Percentiles rank a stretch among this genome's conserved stretches.
phyloP scores from a whole-genome alignment of 2,329 filamentous ascomycete species.

The Penicillium sp. region DNA sequence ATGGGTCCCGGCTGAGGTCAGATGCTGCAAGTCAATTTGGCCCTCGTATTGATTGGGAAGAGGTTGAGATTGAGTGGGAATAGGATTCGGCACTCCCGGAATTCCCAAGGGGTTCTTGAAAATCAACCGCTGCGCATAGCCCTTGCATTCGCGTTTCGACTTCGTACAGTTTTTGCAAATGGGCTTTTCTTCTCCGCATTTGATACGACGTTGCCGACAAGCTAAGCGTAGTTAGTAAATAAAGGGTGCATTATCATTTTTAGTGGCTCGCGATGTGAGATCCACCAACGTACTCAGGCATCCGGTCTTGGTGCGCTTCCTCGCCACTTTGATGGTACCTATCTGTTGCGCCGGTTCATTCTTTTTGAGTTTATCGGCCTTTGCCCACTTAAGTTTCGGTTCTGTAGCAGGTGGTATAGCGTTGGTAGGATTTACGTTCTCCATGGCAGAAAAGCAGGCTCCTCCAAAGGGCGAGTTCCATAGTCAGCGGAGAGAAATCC shows the following conservation, averaged over 20 bases:
- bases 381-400: conserved; percentile 12
- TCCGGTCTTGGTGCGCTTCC: conserved; percentile 86
- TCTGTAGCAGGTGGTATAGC: conserved; percentile 5
- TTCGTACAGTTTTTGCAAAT: conserved; percentile 54
- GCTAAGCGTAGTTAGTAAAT: conserved; percentile 55
- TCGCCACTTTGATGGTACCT: conserved; percentile 40
- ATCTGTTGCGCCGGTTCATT: conserved; percentile 24
- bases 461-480: conserved; percentile 17
- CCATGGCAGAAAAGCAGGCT: conserved; percentile 17
- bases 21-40: conserved; percentile 29
- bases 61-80: conserved; percentile 24
- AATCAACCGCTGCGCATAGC: conserved; percentile 47
- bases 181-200: conserved; percentile 82
- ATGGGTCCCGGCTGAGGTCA: conserved; percentile 35
- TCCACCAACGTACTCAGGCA: conserved; percentile 72
- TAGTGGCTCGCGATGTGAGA: conserved; percentile 26
- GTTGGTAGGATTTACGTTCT: conserved; percentile 16
- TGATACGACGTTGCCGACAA: conserved; percentile 92
- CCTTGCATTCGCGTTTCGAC: conserved; percentile 52
- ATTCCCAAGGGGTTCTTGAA: conserved; percentile 48
- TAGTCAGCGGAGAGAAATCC: conserved; percentile 16
- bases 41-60: conserved; percentile 28
- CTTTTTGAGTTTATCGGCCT: conserved; percentile 12
- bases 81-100: conserved; percentile 30
- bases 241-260: conserved; percentile 13